Evolutionary conservation across 495 filamentous ascomycete species (phyloP).

Genomic region (Rusavskia elegans): DNA sequence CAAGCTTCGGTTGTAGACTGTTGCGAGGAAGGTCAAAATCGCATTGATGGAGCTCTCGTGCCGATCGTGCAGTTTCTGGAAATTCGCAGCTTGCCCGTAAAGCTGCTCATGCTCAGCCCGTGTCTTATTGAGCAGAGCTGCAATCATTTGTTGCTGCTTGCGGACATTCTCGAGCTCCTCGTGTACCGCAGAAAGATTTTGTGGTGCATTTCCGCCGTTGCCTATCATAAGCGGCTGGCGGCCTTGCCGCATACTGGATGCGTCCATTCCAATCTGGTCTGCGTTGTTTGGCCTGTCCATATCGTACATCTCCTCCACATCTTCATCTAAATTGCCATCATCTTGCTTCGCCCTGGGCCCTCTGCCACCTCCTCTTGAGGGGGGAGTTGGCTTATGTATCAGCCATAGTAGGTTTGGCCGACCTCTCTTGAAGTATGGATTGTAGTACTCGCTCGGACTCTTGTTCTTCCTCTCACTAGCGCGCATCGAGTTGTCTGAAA

Average conservation of each 20-base stretch:
- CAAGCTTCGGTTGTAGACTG: conserved; percentile 75
- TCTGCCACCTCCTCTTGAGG: conserved; percentile 32
- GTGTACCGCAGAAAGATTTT: conserved; percentile 63
- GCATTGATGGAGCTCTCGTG: conserved; percentile 98
- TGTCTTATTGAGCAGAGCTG: conserved; percentile 57
- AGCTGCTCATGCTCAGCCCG: conserved; percentile 75
- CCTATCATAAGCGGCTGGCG: conserved; percentile 25
- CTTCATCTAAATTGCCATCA: conserved; percentile 53
- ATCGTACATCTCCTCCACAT: conserved; percentile 39
- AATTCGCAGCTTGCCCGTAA: conserved; percentile 75
- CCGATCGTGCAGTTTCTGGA: conserved; percentile 81
- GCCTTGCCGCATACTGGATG: conserved; percentile 1
- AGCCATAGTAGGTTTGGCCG: conserved; percentile 92
- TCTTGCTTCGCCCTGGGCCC: conserved; percentile 48
- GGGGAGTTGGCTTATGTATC: conserved; percentile 82
- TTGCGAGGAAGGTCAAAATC: conserved; percentile 90
- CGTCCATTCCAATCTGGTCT: conserved; percentile 20
- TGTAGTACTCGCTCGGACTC: conserved; percentile 93
- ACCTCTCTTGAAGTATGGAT: conserved; percentile 87
- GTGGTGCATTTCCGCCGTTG: conserved; percentile 42
- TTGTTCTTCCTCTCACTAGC: conserved; percentile 94
- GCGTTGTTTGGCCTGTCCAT: conserved; percentile 17
- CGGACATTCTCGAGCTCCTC: conserved; percentile 67
- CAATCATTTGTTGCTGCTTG: conserved; percentile 71
- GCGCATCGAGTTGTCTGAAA: conserved; percentile 94